These are phyloP conservation scores for Xylona heveae DNA, from an alignment of 495 filamentous ascomycete species.

Conservation along the genomic window DNA sequence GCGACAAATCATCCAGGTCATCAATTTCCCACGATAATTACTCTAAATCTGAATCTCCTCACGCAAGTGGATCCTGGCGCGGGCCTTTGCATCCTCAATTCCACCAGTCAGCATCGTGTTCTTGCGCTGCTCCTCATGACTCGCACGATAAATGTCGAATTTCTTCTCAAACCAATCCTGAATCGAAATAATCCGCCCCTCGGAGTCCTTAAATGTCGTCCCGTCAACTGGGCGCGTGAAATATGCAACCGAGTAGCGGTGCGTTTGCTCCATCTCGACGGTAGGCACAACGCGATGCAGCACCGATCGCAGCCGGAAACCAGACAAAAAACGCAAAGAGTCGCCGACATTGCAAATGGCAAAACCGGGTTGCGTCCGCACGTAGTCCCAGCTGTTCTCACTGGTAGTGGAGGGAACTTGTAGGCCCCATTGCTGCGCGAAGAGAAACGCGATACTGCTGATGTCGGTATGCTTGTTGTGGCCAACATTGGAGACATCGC, in stretches of 20 bases:
- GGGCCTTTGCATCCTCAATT: no score
- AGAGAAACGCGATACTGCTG: constrained; percentile 32
- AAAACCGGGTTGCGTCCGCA: constrained; percentile 23
- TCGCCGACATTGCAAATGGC: constrained; percentile 37
- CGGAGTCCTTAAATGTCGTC: neutral
- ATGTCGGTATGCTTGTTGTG: constrained; percentile 36
- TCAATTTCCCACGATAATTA: no score
- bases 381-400: constrained; percentile 28
- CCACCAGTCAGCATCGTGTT: constrained; percentile 1
- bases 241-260: constrained; percentile 35
- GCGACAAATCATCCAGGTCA: no score
- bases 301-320: constrained; percentile 26
- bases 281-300: constrained; percentile 34
- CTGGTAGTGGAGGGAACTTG: constrained; percentile 26
- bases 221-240: constrained; percentile 32
- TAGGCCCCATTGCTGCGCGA: constrained; percentile 32
- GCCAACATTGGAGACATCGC: constrained; percentile 10
- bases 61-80: no score
- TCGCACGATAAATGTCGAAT: neutral
- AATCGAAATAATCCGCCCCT: neutral
- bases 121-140: constrained; percentile 1
- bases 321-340: constrained; percentile 28
- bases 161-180: neutral
- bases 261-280: constrained; percentile 9
- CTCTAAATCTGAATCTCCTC: no score